Evolutionary conservation across 805 yeast species (phyloP).

Genomic region (Maudiozyma turicensis): DNA sequence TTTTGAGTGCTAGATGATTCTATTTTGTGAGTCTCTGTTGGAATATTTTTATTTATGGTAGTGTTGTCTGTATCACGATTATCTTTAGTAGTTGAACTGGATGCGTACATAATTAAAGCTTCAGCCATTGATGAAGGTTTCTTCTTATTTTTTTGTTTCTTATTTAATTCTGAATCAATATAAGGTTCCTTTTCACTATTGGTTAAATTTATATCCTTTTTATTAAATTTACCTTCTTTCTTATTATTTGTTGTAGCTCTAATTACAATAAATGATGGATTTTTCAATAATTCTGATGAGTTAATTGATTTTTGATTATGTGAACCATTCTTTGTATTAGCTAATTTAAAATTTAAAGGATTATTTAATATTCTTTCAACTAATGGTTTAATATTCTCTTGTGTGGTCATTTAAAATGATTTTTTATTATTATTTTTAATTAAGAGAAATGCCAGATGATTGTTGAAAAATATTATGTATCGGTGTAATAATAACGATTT

Average conservation of each 20-base stretch:
- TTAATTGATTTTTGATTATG: not conserved
- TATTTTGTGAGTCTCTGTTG: not conserved
- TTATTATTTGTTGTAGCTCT: slow-evolving; percentile 5
- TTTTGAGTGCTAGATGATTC: not conserved
- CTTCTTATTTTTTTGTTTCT: slow-evolving; percentile 38
- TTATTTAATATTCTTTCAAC: slow-evolving; percentile 52
- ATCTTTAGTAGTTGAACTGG: not conserved
- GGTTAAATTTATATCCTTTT: not conserved
- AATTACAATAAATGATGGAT: slow-evolving; percentile 44
- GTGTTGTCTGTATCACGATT: not conserved
- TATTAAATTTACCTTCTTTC: slow-evolving; percentile 2
- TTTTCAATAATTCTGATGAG: slow-evolving; percentile 5
- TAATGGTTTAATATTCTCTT: slow-evolving; percentile 36
- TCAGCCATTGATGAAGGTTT: slow-evolving; percentile 44
- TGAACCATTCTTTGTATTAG: not conserved
- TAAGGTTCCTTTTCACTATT: not conserved
- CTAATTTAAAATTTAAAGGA: slow-evolving; percentile 47
- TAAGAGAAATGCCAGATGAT: not conserved
- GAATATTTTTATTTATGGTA: not conserved
- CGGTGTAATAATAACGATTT: no score
- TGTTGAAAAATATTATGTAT: no score
- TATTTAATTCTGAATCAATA: not conserved
- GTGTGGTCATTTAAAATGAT: slow-evolving; percentile 16
- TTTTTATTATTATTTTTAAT: not conserved
- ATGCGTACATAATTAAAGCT: slow-evolving; percentile 32